Evolutionary conservation across 805 yeast genomes (phyloP).

Genomic region (Brettanomyces nanus): DNA sequence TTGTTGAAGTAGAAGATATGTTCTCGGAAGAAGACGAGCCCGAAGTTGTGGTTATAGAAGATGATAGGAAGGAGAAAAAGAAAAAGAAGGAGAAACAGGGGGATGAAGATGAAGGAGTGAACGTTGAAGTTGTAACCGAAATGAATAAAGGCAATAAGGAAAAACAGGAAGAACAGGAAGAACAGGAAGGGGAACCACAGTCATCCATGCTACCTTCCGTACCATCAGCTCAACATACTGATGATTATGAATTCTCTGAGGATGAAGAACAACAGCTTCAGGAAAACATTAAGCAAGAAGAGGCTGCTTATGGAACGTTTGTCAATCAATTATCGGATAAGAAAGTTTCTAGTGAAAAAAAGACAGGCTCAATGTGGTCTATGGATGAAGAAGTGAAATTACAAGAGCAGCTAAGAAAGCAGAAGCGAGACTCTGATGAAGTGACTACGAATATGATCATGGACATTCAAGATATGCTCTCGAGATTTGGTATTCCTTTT

Average conservation of each 20-base stretch:
- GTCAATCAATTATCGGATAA: constrained; percentile 31
- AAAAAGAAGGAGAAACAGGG: not conserved
- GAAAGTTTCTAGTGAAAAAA: too few relatives aligned
- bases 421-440: constrained; percentile 83
- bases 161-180: constrained; percentile 10
- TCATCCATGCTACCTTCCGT: too few relatives aligned
- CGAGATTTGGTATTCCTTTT: constrained; percentile 88
- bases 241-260: constrained; percentile 62
- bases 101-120: constrained; percentile 1
- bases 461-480: constrained; percentile 83
- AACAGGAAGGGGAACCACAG: not conserved
- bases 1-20: constrained; percentile 37
- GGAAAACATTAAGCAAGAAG: constrained; percentile 61
- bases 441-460: constrained; percentile 78
- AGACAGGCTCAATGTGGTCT: constrained; percentile 19
- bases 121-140: not conserved
- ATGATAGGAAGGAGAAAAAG: not conserved
- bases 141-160: constrained; percentile 7
- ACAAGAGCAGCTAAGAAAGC: constrained; percentile 55
- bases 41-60: constrained; percentile 9
- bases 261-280: constrained; percentile 67
- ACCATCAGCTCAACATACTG: constrained; percentile 1
- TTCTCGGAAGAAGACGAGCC: constrained; percentile 12
- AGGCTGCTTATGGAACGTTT: constrained; percentile 61
- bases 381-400: constrained; percentile 38